phyloP scores from a whole-genome alignment of 2,329 filamentous ascomycete genomes.

The Verticillium isaacii region DNA sequence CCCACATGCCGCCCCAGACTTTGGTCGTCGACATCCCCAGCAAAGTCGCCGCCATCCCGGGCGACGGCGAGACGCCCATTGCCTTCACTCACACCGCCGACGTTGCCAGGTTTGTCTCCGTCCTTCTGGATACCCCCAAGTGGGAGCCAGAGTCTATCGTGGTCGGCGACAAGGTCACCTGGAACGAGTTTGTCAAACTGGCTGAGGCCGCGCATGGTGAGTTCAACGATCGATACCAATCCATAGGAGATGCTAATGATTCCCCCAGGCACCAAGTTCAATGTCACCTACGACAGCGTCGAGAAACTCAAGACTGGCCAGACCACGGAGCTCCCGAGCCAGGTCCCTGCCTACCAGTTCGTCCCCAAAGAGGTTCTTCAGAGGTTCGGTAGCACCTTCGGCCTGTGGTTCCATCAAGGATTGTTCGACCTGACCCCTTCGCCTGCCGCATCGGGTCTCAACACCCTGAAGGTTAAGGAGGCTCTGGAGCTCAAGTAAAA shows the following conservation, averaged over 20 bases:
- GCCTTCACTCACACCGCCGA: slow-evolving; percentile 44
- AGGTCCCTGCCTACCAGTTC: slow-evolving; percentile 18
- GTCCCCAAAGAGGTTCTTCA: slow-evolving; percentile 18
- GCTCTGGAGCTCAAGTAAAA: slow-evolving; percentile 9
- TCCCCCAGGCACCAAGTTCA: slow-evolving; percentile 23
- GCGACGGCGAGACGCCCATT: slow-evolving; percentile 35
- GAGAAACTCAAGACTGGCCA: slow-evolving; percentile 25
- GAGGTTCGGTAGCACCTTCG: slow-evolving; percentile 14
- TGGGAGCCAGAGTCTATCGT: slow-evolving; percentile 35
- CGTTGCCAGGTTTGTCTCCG: slow-evolving; percentile 39
- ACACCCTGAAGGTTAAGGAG: slow-evolving; percentile 18
- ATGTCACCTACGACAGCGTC: slow-evolving; percentile 25
- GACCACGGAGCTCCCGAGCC: slow-evolving; percentile 25
- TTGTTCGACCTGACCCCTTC: slow-evolving; percentile 11
- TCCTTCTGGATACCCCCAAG: slow-evolving; percentile 29
- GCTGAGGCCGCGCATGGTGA: slow-evolving; percentile 31
- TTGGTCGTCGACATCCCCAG: slow-evolving; percentile 38
- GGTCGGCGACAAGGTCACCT: slow-evolving; percentile 35
- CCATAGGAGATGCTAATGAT: neutral
- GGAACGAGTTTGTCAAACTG: slow-evolving; percentile 34
- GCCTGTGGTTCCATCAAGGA: slow-evolving; percentile 15
- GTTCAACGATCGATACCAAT: slow-evolving; percentile 9
- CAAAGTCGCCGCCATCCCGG: slow-evolving; percentile 42
- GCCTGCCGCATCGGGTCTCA: slow-evolving; percentile 18
- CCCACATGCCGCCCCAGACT: slow-evolving; percentile 30